Conservation (phyloP, 208 protist genomes). For the Blastocrithidia nonstop region DNA sequence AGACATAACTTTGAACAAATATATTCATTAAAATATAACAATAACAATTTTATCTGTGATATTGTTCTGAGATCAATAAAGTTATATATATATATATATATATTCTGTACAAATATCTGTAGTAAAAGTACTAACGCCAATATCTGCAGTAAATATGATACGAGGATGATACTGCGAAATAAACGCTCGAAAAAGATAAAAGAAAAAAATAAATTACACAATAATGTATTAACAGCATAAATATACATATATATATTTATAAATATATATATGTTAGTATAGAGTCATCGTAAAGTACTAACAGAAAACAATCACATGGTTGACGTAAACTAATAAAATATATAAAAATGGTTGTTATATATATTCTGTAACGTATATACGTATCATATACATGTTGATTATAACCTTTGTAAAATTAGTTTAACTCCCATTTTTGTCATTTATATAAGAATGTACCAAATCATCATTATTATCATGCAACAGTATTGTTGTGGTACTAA, state of each 20-base stretch:
- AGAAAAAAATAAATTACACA: neutral
- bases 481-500: too few species aligned
- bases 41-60: slow-evolving; percentile 3
- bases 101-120: slow-evolving; percentile 3
- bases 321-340: neutral
- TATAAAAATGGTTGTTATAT: neutral
- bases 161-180: neutral
- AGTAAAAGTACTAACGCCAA: neutral
- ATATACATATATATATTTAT: slow-evolving; percentile 1
- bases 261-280: neutral
- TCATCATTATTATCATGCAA: too few species aligned
- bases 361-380: neutral
- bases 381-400: too few species aligned
- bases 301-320: too few species aligned
- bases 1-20: slow-evolving; percentile 1
- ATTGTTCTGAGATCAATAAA: slow-evolving; percentile 4
- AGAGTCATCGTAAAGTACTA: neutral
- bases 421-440: too few species aligned
- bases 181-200: neutral
- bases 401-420: too few species aligned
- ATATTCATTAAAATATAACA: slow-evolving; percentile 5
- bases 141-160: too few species aligned
- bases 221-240: neutral
- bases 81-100: slow-evolving; percentile 7
- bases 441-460: too few species aligned